Base-by-base conservation (phyloP, 495 filamentous ascomycete genomes). In the Amphirosellinia nigrospora region DNA sequence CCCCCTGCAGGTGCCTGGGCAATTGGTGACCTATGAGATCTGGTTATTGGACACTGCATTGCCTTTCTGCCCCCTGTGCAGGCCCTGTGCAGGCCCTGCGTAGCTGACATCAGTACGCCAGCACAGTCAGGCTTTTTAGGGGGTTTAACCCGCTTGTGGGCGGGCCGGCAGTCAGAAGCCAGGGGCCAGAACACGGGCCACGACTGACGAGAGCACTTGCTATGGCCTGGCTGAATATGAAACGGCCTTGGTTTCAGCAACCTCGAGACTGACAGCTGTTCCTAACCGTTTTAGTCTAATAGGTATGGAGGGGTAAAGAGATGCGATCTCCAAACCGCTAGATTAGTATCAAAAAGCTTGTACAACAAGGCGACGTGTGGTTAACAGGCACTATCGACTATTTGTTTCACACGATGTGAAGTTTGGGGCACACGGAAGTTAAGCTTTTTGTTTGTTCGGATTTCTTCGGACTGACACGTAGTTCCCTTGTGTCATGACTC, bases 241-340 rank as follows among this genome's bases (percentile, higher is more conserved):
- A 69, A 69, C 66, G 39, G 43, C 34, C 66, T 52, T 61, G 41
- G 66, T 69, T 69, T 69, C 66, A 53, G 46, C 36, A 28, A 28
- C 34, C 34, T 53, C 30, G 5, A 38, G 16, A 64, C 41, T 11
- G 28, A 39, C 45, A 53, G 36, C 23, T 9, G 15, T 11, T 30
- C 30, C 45, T 64, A 50, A 28, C 38, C 41, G 13, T 26, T 46
- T 30, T 63, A 1, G 38, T 30, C 0, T 4, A 46, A 11, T 10
- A 21, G 38, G n/a, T n/a, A n/a, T n/a, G 10, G 30, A 64, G 62
- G 55, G 55, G 53, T 32, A 62, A 2, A 21, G 19, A n/a, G 38
- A 19, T 5, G 1, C 34, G 41, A 1, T 41, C 30, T 30, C 21
- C 39, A 23, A 45, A 63, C 34, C 34, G 16, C 46, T 23, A 21